These are phyloP conservation scores for Auriscalpium vulgare DNA, from an alignment of 768 basidiomycete genomes.

Conservation along the genomic window DNA sequence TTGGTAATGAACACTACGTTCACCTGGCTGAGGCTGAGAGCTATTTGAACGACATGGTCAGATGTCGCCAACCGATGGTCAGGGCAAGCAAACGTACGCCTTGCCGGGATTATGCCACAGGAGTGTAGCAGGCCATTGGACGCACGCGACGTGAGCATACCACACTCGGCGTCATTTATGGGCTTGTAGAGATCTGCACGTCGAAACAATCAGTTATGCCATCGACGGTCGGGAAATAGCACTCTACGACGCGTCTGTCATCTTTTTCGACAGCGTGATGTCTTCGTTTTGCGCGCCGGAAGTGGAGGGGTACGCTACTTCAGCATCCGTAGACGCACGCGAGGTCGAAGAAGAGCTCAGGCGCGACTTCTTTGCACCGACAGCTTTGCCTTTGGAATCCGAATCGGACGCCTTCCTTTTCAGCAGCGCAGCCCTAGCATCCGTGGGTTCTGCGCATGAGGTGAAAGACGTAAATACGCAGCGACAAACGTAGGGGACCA, in stretches of 20 bases:
- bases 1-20: slow-evolving; percentile 68
- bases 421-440: no score
- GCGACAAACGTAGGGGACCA: no score
- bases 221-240: not conserved
- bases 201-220: not conserved
- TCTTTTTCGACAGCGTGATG: slow-evolving; percentile 55
- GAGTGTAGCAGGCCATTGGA: slow-evolving; percentile 65
- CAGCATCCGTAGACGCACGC: no score
- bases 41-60: slow-evolving; percentile 23
- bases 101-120: slow-evolving; percentile 74
- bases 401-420: no score
- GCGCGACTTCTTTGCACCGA: no score
- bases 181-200: slow-evolving; percentile 53
- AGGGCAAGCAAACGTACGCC: slow-evolving; percentile 34
- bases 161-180: slow-evolving; percentile 52
- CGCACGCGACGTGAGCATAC: slow-evolving; percentile 74
- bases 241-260: slow-evolving; percentile 34
- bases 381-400: no score
- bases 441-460: no score
- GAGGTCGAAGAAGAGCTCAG: no score
- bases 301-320: slow-evolving; percentile 50
- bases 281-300: slow-evolving; percentile 51
- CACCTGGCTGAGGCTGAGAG: slow-evolving; percentile 36
- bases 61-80: not conserved
- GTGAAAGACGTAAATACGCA: no score